Base-by-base conservation (phyloP, 1,284 basidiomycete species). In the Rhodotorula sp. region DNA sequence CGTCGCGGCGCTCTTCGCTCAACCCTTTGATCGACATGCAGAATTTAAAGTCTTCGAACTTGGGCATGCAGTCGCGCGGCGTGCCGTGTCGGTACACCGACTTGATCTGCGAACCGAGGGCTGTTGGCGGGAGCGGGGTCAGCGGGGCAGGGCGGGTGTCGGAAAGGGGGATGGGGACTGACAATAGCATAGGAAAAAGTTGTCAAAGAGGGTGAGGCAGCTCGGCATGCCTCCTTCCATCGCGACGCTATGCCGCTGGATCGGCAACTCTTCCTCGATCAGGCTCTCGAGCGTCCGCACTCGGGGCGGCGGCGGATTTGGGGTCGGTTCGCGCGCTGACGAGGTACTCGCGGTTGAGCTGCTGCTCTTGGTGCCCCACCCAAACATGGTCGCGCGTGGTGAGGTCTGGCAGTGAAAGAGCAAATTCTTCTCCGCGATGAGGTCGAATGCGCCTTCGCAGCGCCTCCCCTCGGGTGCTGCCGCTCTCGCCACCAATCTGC, bases 31-130 rank as follows among this genome's bases (percentile, higher is more conserved):
- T 83, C 69, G 88, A 90, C 83, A 97, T 83, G 82, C 95, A 99
- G 82, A 91, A 96, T 82, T 97, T 97, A 85, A 95, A 95, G 77
- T 96, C 94, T 74, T 93, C 89, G 78, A 89, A 85, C 79, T 95
- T 94, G 64, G 85, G 84, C 0, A 83, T 84, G 80, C 95, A 98
- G 70, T 88, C 86, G 2, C 89, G 84, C 77, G 90, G 85, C 61
- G 87, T 84, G 6, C 95, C 95, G 76, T 89, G 88, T 75, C 95
- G 86, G 80, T 98, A 98, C 60, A 96, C 83, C 4, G 89, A 88
- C 75, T 89, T 90, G 67, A 95, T 81, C 80, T 97, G 95, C 15
- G 87, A 86, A 44, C 88, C 86, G 51, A 96, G 84, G 54, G 89
- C 93, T 94, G 75, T 29, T 4, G 12, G 22, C n/a, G 30, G 61